These are phyloP conservation scores for Alternaria arborescens DNA, from an alignment of 2,329 filamentous ascomycete genomes.

Conservation along the genomic window DNA sequence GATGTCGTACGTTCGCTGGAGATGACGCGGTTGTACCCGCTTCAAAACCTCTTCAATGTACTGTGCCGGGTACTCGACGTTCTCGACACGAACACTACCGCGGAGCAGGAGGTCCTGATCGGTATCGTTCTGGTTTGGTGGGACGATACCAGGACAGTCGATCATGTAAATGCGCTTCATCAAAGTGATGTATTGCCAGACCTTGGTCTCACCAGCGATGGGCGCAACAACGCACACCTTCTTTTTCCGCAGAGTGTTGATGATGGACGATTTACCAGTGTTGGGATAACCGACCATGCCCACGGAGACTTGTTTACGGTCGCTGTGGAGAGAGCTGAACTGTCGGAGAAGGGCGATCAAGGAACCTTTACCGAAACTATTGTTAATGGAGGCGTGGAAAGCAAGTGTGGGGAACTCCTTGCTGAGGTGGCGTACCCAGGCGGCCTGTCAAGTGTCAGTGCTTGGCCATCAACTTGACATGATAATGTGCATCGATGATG, in stretches of 20 bases:
- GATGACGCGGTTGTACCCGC: conserved; percentile 83
- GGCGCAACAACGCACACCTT: conserved; percentile 93
- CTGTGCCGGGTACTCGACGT: conserved; percentile 94
- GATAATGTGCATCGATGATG: conserved; percentile 33
- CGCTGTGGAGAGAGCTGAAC: conserved; percentile 87
- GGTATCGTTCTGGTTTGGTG: conserved; percentile 82
- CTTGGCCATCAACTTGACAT: conserved; percentile 20
- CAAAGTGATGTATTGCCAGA: conserved; percentile 96
- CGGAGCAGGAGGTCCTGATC: conserved; percentile 88
- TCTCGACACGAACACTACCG: conserved; percentile 92
- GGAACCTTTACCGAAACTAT: conserved; percentile 95
- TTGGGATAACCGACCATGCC: conserved; percentile 92
- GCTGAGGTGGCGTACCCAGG: conserved; percentile 88
- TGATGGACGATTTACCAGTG: conserved; percentile 94
- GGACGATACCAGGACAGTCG: conserved; percentile 95
- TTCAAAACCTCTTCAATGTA: conserved; percentile 86
- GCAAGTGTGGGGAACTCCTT: conserved; percentile 94
- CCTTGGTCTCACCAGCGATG: conserved; percentile 95
- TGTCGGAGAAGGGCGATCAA: conserved; percentile 91
- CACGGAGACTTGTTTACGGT: conserved; percentile 93
- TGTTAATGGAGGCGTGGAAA: conserved; percentile 93
- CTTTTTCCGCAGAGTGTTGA: conserved; percentile 94
- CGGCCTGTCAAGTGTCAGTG: conserved; percentile 68
- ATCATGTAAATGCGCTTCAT: conserved; percentile 97
- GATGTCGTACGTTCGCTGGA: conserved; percentile 92